Conservation (phyloP, 306 rosid species). For the Pyrus pyrifolia region DNA sequence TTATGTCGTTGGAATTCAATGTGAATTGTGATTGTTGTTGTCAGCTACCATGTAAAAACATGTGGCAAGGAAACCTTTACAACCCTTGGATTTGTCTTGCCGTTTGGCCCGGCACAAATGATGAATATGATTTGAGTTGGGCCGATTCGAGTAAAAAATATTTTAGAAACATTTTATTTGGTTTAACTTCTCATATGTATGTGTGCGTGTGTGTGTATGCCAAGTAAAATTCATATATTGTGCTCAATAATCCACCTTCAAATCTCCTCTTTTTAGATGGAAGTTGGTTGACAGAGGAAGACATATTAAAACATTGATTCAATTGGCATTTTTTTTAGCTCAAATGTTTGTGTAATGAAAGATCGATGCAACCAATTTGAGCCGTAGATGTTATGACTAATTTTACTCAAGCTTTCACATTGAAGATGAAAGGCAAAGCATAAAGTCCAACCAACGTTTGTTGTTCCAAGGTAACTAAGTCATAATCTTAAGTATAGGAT, state of each 20-base stretch:
- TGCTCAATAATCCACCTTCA: too few species aligned
- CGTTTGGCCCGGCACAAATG: neutral
- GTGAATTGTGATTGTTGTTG: neutral
- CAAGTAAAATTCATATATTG: too few species aligned
- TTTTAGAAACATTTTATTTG: neutral
- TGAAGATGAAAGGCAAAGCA: neutral
- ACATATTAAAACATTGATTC: too few species aligned
- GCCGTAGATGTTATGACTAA: neutral
- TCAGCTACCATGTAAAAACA: neutral
- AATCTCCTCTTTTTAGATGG: too few species aligned
- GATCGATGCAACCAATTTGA: too few species aligned
- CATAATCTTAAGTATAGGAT: too few species aligned
- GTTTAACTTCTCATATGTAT: neutral
- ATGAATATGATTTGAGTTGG: neutral
- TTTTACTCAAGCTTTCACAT: neutral
- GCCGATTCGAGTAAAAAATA: neutral
- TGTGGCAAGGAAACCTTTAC: neutral
- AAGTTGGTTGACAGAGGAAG: too few species aligned
- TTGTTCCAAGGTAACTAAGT: neutral
- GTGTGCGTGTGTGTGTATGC: too few species aligned
- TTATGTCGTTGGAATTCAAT: neutral
- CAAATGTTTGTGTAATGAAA: neutral
- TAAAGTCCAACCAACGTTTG: neutral
- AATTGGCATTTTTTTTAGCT: neutral
- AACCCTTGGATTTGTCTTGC: neutral